phyloP scores from a whole-genome alignment of 306 rosid species.

The Delonix regia region DNA sequence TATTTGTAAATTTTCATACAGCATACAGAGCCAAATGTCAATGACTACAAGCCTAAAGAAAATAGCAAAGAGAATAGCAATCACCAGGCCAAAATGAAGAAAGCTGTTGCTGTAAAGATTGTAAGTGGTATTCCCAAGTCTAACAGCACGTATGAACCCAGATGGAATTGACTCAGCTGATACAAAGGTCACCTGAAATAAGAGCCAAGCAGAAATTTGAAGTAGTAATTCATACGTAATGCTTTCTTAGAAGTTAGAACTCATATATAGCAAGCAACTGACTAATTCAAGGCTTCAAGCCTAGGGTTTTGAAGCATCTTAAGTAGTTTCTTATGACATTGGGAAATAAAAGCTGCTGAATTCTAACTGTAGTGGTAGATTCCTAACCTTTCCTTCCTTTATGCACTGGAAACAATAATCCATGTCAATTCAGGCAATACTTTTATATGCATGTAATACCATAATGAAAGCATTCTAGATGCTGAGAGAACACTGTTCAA shows the following conservation, averaged over 20 bases:
- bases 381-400: neutral
- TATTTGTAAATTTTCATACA: neutral
- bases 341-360: neutral
- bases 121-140: conserved; percentile 73
- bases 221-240: conserved; percentile 6
- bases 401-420: neutral
- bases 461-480: neutral
- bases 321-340: neutral
- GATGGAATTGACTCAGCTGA: conserved; percentile 71
- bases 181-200: conserved; percentile 86
- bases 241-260: conserved; percentile 15
- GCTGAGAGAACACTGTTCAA: neutral
- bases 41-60: conserved; percentile 33
- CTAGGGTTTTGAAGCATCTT: neutral
- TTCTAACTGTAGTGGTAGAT: neutral
- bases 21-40: neutral
- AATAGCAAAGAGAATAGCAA: conserved; percentile 17
- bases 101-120: conserved; percentile 95
- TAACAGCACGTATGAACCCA: conserved; percentile 61
- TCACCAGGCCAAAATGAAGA: conserved; percentile 95
- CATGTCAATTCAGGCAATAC: neutral
- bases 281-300: neutral
- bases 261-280: neutral
- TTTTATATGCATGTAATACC: neutral
- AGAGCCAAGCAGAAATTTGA: conserved; percentile 22